Evolutionary conservation across 371 early-diverging fungal genomes (phyloP).

Genomic region (Rhizopus microsporus): DNA sequence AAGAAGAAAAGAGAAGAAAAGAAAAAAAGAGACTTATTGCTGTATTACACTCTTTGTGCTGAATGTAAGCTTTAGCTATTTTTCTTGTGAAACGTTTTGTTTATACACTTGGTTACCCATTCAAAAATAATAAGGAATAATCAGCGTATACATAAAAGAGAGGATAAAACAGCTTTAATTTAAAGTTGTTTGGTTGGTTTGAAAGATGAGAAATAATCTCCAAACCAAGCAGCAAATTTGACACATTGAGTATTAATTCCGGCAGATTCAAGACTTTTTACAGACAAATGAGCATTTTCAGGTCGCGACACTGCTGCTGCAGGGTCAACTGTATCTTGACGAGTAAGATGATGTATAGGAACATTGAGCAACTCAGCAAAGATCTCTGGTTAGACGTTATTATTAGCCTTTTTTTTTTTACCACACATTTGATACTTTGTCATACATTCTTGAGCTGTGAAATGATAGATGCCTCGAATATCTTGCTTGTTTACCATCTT

Average conservation of each 20-base stretch:
- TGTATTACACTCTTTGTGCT: no score
- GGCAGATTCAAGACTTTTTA: conserved; percentile 49
- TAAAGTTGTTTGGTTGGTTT: background rate
- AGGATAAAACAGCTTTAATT: no score
- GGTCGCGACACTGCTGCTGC: conserved; percentile 60
- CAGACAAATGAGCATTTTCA: conserved; percentile 65
- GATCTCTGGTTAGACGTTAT: conserved; percentile 33
- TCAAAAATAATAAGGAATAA: no score
- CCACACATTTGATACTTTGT: conserved; percentile 84
- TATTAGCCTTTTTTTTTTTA: conserved; percentile 30
- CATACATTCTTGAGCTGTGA: conserved; percentile 59
- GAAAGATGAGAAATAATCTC: conserved; percentile 20
- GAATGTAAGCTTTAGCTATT: no score
- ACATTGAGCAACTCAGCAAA: conserved; percentile 54
- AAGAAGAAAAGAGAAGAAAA: background rate
- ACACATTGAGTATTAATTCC: conserved; percentile 56
- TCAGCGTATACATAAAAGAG: no score
- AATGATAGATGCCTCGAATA: conserved; percentile 71
- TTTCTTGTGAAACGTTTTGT: no score
- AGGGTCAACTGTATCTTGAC: conserved; percentile 35
- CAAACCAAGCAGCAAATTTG: conserved; percentile 65
- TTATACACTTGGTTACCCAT: no score
- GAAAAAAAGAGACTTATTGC: background rate
- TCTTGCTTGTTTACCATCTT: conserved; percentile 42
- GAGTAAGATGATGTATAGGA: conserved; percentile 56